These are phyloP conservation scores for Blastobotrys elegans DNA, from an alignment of 1,139 yeast species.

Conservation along the genomic window DNA sequence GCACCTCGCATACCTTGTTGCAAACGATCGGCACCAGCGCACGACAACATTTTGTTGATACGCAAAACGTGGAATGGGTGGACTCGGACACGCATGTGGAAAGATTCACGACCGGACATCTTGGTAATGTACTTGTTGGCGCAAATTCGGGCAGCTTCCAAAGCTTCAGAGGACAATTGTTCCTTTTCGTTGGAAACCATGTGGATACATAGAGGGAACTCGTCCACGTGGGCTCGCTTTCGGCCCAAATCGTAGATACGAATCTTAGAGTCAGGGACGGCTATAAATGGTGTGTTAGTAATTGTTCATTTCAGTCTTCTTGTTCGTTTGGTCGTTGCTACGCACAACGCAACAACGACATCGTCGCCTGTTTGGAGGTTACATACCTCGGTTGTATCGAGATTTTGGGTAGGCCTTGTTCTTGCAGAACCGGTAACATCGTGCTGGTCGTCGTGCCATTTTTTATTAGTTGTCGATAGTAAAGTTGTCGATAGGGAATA, in stretches of 20 bases:
- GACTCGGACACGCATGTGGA: slow-evolving; percentile 99
- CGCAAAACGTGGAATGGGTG: slow-evolving; percentile 99
- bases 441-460: slow-evolving; percentile 99
- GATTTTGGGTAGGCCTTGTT: slow-evolving; percentile 99
- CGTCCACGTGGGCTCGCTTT: slow-evolving; percentile 99
- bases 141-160: slow-evolving; percentile 99
- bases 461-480: slow-evolving; percentile 38
- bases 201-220: slow-evolving; percentile 99
- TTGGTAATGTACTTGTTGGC: slow-evolving; percentile 99
- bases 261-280: slow-evolving; percentile 99
- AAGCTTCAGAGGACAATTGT: slow-evolving; percentile 99
- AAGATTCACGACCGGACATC: slow-evolving; percentile 96
- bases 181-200: slow-evolving; percentile 98
- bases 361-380: no score
- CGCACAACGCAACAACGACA: no score
- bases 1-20: slow-evolving; percentile 99
- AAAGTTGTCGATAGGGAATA: neutral
- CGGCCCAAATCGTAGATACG: slow-evolving; percentile 99
- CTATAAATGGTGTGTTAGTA: no score
- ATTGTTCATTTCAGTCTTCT: no score
- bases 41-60: slow-evolving; percentile 99
- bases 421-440: slow-evolving; percentile 99
- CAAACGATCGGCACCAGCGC: slow-evolving; percentile 99
- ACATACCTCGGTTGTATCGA: slow-evolving; percentile 99
- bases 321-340: no score